These are phyloP conservation scores for Ramaria rubella DNA, from an alignment of 768 basidiomycete species.

Conservation along the genomic window DNA sequence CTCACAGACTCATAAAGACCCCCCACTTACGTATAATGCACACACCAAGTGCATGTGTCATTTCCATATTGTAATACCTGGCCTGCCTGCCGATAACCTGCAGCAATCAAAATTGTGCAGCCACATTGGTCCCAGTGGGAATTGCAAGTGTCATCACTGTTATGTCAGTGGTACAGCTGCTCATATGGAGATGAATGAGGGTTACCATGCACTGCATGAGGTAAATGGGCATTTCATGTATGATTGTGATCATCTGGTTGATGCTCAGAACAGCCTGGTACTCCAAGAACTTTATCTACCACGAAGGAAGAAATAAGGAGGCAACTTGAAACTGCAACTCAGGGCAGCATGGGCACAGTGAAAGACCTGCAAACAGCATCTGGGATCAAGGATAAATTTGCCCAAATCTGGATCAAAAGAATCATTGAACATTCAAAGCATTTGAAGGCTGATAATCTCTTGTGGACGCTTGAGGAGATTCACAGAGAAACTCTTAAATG, in stretches of 20 bases:
- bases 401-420: slow-evolving; percentile 35
- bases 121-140: no score
- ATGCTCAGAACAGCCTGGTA: slow-evolving; percentile 10
- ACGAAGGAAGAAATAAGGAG: neutral
- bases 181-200: neutral
- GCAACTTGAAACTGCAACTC: neutral
- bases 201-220: neutral
- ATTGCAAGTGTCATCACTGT: neutral
- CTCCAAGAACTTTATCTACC: neutral
- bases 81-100: no score
- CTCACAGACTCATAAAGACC: slow-evolving; percentile 11
- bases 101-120: no score
- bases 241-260: neutral
- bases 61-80: neutral
- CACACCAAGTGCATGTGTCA: neutral
- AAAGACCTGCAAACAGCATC: no score
- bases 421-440: no score
- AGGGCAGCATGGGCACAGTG: slow-evolving; percentile 12
- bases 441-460: no score
- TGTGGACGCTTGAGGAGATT: neutral
- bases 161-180: neutral
- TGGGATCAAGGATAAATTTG: slow-evolving; percentile 30
- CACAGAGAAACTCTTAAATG: neutral
- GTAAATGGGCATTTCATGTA: neutral
- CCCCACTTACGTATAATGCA: slow-evolving; percentile 8